Conservation (phyloP, 2,329 filamentous ascomycete genomes). For the Xylaria sp. region DNA sequence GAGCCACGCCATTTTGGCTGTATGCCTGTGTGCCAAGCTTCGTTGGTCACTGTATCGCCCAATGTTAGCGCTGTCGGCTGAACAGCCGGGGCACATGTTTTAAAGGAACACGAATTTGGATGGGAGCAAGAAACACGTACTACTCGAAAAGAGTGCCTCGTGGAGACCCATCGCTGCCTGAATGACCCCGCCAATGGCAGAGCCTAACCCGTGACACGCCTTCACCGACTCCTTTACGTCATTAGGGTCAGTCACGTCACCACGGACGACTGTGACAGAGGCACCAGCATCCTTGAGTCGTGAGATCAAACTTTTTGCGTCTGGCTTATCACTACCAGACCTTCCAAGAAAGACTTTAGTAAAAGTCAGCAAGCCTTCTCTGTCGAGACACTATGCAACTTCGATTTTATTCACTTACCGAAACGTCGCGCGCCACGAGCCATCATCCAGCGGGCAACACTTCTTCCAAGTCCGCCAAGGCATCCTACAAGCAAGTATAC, state of each 20-base stretch:
- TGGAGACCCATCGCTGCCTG: constrained; percentile 51
- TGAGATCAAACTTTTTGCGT: constrained; percentile 37
- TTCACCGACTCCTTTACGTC: constrained; percentile 21
- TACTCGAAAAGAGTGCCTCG: constrained; percentile 37
- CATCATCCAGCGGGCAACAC: constrained; percentile 44
- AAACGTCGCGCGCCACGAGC: constrained; percentile 46
- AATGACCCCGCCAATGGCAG: constrained; percentile 48
- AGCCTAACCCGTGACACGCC: background rate
- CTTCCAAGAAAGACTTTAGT: constrained; percentile 46
- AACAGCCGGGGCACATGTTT: too few relatives aligned
- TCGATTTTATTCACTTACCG: too few relatives aligned
- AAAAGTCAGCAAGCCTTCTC: too few relatives aligned
- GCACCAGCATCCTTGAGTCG: constrained; percentile 21
- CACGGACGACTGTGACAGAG: constrained; percentile 20
- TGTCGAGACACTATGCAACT: too few relatives aligned
- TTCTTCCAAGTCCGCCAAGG: constrained; percentile 46
- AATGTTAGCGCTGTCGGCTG: too few relatives aligned
- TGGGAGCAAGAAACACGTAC: background rate
- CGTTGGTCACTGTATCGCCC: constrained; percentile 36
- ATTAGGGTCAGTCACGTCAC: constrained; percentile 24
- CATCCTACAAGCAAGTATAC: constrained; percentile 30
- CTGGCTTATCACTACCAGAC: constrained; percentile 40
- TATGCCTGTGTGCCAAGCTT: constrained; percentile 45
- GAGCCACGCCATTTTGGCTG: constrained; percentile 41
- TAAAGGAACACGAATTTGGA: too few relatives aligned